Evolutionary conservation across 129 eudicot species (phyloP), one percentile per base, ranked within the genome.

Genomic region (Kitagawia praeruptora): DNA sequence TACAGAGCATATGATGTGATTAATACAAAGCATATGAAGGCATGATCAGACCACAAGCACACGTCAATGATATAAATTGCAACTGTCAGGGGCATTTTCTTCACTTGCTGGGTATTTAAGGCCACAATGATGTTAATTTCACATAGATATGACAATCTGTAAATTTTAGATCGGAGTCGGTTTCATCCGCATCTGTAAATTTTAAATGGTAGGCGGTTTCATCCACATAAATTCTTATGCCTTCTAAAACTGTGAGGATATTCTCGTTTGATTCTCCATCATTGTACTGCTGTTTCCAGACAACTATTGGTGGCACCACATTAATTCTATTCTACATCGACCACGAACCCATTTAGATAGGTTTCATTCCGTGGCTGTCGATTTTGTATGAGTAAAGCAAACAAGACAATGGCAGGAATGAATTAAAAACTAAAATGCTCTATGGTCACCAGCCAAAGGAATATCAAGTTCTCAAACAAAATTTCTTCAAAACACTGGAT

Each of bases 261-360:
- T 75, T 75, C 67, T 44, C 3, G 40, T 75, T 75, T 75, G 40
- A 58, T 47, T 75, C 78, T 58, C 39, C 48, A n/a, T 9, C 69
- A 61, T 9, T n/a, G 69, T 8, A 10, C 31, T 61, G 69, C 67
- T 6, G 25, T 25, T 61, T 61, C 34, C 69, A 10, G 66, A 56
- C 28, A 58, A 58, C 31, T 23, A 58, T 1, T n/a, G 31, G 66
- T 37, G 25, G 37, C 69, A 61, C 34, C 69, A 21, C 25, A 25
- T 61, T 3, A 37, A 61, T 61, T 61, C 69, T 3, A 61, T 61
- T 61, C 69, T 3, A 10, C 69, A 61, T 8, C 15, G 16, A 61
- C 69, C 34, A 25, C 0, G 31, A 58, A 58, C 66, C 66, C 14
- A 21, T n/a, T 58, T 23, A 23, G 37, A 61, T n/a, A n/a, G 69